A percentile compares a stretch with the other conserved stretches of the same genome.
phyloP scores from a whole-genome alignment of 2,329 filamentous ascomycete genomes.

The Pleomassaria siparia region DNA sequence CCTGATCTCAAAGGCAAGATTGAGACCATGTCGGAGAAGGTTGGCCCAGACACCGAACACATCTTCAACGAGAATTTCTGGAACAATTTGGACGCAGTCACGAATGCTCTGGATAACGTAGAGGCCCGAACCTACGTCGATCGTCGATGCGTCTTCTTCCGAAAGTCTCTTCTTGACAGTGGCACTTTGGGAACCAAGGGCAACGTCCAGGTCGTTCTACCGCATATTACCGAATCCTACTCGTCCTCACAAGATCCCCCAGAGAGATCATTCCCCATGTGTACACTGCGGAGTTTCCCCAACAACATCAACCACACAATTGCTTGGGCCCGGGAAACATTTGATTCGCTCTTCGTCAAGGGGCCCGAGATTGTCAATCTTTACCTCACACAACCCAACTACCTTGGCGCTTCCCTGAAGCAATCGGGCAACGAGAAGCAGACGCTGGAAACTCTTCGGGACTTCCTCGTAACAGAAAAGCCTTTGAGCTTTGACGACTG shows the following conservation, averaged over 20 bases:
- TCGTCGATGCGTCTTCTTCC: conserved; percentile 95
- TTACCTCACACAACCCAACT: conserved; percentile 89
- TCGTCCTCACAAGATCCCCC: conserved; percentile 96
- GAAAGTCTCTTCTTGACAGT: conserved; percentile 92
- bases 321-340: conserved; percentile 94
- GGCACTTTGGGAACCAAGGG: conserved; percentile 98
- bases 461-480: conserved; percentile 89
- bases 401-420: conserved; percentile 82
- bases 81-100: conserved; percentile 83
- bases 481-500: conserved; percentile 94
- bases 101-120: conserved; percentile 96
- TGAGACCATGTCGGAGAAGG: conserved; percentile 80
- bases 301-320: conserved; percentile 99
- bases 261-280: conserved; percentile 99
- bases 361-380: conserved; percentile 92
- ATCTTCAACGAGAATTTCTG: conserved; percentile 95
- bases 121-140: conserved; percentile 97
- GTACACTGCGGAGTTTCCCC: conserved; percentile 93
- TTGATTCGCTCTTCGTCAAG: conserved; percentile 91
- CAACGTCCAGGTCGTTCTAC: conserved; percentile 94
- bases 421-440: conserved; percentile 94
- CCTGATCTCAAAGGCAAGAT: conserved; percentile 88
- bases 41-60: conserved; percentile 88
- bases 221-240: conserved; percentile 91
- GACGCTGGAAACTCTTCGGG: conserved; percentile 84